Percentiles rank a stretch among this genome's conserved stretches.
phyloP scores from a whole-genome alignment of 2,329 filamentous ascomycete genomes.

The Monilinia laxa region DNA sequence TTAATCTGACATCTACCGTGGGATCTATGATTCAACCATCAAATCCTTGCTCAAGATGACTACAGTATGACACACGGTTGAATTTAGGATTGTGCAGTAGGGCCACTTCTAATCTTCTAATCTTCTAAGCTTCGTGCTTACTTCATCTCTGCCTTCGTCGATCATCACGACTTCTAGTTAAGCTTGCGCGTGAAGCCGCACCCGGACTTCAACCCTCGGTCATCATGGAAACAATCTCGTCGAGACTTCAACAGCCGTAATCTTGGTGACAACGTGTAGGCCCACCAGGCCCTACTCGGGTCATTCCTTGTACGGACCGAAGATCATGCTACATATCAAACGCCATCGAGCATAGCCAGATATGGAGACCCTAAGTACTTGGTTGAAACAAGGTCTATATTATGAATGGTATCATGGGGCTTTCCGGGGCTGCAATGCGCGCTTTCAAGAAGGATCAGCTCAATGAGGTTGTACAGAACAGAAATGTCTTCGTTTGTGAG shows the following conservation, averaged over 20 bases:
- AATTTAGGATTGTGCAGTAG: background rate
- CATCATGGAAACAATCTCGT: background rate
- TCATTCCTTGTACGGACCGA: slow-evolving; percentile 1
- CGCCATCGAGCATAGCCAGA: too few relatives aligned
- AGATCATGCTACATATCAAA: background rate
- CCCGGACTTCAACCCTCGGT: background rate
- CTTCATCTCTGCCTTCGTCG: background rate
- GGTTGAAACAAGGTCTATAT: background rate
- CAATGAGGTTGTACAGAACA: slow-evolving; percentile 3
- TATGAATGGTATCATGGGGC: background rate
- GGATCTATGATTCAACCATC: background rate
- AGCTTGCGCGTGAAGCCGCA: background rate
- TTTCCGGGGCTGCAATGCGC: slow-evolving; percentile 1
- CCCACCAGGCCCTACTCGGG: background rate
- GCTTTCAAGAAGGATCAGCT: slow-evolving; percentile 18
- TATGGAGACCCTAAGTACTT: background rate
- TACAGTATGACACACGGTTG: background rate
- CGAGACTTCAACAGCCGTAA: background rate
- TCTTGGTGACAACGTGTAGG: background rate
- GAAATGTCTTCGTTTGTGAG: background rate
- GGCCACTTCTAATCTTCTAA: background rate
- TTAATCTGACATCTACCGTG: background rate
- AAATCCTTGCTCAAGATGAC: background rate
- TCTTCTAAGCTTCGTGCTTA: background rate
- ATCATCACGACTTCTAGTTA: background rate